Evolutionary conservation across 805 yeast genomes (phyloP).

Genomic region (Candida khao-thaluensis): DNA sequence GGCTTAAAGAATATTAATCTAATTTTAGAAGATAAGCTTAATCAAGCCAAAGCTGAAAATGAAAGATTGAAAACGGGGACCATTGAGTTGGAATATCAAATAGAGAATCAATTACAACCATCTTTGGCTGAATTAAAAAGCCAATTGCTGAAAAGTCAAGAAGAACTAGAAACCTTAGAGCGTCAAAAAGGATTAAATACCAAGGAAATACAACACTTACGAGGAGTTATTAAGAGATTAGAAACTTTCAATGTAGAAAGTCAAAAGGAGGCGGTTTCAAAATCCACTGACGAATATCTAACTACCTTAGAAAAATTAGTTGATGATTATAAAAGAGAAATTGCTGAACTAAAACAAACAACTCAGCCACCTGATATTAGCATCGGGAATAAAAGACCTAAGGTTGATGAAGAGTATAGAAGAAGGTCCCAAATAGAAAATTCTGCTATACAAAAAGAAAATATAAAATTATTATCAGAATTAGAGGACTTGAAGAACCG

Average conservation of each 20-base stretch:
- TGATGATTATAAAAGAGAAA: constrained; percentile 54
- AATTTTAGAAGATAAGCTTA: constrained; percentile 38
- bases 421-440: constrained; percentile 16
- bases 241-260: constrained; percentile 29
- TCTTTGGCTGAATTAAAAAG: constrained; percentile 13
- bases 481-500: constrained; percentile 37
- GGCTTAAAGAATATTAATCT: constrained; percentile 29
- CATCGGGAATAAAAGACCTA: constrained; percentile 26
- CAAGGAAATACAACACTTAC: constrained; percentile 58
- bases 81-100: constrained; percentile 14
- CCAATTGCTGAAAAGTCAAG: constrained; percentile 16
- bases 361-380: constrained; percentile 12
- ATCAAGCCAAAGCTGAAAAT: constrained; percentile 20
- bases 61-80: constrained; percentile 18
- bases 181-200: constrained; percentile 52
- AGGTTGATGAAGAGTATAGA: constrained; percentile 21
- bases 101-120: constrained; percentile 15
- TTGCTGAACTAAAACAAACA: constrained; percentile 43
- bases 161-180: constrained; percentile 38
- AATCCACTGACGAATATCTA: constrained; percentile 36
- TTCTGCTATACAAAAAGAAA: constrained; percentile 35
- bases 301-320: constrained; percentile 47
- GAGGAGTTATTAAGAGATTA: constrained; percentile 53
- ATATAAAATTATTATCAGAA: constrained; percentile 35
- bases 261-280: constrained; percentile 25